These are phyloP conservation scores for Roridomyces roridus DNA, from an alignment of 768 basidiomycete genomes.

Conservation along the genomic window DNA sequence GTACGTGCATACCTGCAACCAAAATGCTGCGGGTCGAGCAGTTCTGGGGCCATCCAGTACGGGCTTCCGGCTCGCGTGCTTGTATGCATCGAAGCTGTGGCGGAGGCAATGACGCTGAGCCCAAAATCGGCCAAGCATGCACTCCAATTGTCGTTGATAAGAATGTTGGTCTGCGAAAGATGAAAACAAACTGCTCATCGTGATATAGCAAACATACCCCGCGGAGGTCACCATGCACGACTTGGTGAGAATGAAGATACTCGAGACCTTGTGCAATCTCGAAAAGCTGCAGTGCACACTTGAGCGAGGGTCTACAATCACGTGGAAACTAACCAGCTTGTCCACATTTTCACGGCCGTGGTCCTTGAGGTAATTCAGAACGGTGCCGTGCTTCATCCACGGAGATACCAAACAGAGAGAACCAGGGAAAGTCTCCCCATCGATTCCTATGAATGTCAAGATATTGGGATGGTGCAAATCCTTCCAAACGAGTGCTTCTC, in stretches of 20 bases:
- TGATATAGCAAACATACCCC: constrained; percentile 14
- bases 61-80: constrained; percentile 33
- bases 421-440: constrained; percentile 28
- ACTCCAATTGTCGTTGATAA: constrained; percentile 36
- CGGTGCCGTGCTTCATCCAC: constrained; percentile 35
- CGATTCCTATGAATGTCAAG: constrained; percentile 36
- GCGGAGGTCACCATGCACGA: constrained; percentile 28
- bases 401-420: constrained; percentile 35
- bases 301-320: too few species aligned
- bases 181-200: neutral
- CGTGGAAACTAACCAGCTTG: constrained; percentile 15
- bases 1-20: constrained; percentile 32
- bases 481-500: constrained; percentile 36
- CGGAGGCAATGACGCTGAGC: constrained; percentile 35
- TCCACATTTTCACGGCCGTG: constrained; percentile 28
- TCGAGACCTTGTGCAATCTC: constrained; percentile 29
- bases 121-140: constrained; percentile 43
- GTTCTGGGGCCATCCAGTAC: constrained; percentile 44
- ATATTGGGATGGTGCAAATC: constrained; percentile 36
- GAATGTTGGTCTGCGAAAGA: constrained; percentile 33
- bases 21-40: constrained; percentile 36
- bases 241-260: constrained; percentile 27
- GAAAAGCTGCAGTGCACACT: constrained; percentile 17
- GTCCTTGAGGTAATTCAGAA: constrained; percentile 27
- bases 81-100: constrained; percentile 30